Evolutionary conservation across 768 basidiomycete genomes (phyloP).

Genomic region (Pleurotus giganteus): DNA sequence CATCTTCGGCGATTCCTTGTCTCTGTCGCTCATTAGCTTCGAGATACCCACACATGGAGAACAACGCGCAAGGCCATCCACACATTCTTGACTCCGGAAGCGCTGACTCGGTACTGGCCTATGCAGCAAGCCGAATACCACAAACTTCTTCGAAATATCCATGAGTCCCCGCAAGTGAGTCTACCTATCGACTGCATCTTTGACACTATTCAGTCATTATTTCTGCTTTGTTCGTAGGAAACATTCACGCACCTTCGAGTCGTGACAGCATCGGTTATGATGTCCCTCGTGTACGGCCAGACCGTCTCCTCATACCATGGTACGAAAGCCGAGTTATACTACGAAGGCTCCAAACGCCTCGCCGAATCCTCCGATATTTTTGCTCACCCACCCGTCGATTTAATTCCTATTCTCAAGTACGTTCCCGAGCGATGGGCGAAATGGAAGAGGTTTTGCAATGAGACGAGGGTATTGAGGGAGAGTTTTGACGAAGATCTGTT

Average conservation of each 20-base stretch:
- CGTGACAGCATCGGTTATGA: constrained; percentile 9
- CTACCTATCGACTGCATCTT: background rate
- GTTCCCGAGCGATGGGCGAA: constrained; percentile 16
- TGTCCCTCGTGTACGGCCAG: constrained; percentile 12
- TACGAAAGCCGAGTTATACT: constrained; percentile 4
- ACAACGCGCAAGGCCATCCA: constrained; percentile 14
- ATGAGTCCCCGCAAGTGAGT: constrained; percentile 23
- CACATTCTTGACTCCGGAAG: constrained; percentile 18
- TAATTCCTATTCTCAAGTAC: constrained; percentile 16
- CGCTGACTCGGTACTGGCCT: constrained; percentile 16
- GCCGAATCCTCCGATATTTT: background rate
- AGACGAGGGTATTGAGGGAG: constrained; percentile 6
- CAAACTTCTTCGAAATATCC: constrained; percentile 27
- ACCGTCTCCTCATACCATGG: constrained; percentile 6
- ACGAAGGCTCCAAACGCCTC: background rate
- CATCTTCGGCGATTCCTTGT: too few species aligned
- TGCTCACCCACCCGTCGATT: constrained; percentile 14
- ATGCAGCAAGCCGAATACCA: constrained; percentile 24
- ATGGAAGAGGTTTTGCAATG: constrained; percentile 13
- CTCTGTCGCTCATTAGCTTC: too few species aligned
- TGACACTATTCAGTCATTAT: background rate
- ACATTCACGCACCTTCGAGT: constrained; percentile 4
- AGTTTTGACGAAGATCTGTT: constrained; percentile 9
- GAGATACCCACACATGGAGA: constrained; percentile 12
- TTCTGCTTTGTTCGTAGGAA: background rate